phyloP scores from a whole-genome alignment of 2,329 filamentous ascomycete species.

The Epichloe brachyelytri region DNA sequence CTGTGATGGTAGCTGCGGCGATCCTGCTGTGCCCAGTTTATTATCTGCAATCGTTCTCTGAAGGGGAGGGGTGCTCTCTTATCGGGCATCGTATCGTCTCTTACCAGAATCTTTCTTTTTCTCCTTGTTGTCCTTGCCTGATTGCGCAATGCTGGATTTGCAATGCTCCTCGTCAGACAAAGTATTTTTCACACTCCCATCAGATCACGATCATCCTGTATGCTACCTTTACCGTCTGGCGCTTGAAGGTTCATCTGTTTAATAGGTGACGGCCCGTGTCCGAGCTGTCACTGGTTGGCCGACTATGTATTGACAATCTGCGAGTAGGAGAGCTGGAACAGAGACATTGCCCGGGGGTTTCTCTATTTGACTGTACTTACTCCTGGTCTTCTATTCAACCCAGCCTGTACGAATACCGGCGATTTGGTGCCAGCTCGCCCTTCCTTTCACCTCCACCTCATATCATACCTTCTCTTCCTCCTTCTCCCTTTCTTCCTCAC shows the following conservation, averaged over 20 bases:
- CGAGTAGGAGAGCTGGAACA: constrained; percentile 12
- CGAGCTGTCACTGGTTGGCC: constrained; percentile 3
- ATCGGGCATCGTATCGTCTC: neutral
- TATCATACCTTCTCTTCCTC: constrained; percentile 4
- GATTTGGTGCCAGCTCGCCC: constrained; percentile 5
- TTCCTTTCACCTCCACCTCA: constrained; percentile 2
- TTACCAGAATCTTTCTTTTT: neutral
- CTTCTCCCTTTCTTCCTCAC: neutral
- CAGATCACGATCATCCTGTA: no score
- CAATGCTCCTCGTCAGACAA: neutral
- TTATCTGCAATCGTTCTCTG: neutral
- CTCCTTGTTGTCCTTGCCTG: neutral
- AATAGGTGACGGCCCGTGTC: neutral
- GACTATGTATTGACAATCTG: constrained; percentile 1
- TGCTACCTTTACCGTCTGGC: no score
- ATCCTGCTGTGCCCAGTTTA: neutral
- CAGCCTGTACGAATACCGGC: constrained; percentile 7
- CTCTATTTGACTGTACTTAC: constrained; percentile 2
- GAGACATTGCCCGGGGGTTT: constrained; percentile 12
- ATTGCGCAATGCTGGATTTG: neutral
- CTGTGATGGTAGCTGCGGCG: neutral
- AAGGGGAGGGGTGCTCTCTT: neutral
- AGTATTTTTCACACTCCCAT: no score
- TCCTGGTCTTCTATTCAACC: constrained; percentile 6
- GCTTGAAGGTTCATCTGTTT: neutral